Base-by-base conservation (phyloP, 2,329 filamentous ascomycete species). In the Claviceps sp. region DNA sequence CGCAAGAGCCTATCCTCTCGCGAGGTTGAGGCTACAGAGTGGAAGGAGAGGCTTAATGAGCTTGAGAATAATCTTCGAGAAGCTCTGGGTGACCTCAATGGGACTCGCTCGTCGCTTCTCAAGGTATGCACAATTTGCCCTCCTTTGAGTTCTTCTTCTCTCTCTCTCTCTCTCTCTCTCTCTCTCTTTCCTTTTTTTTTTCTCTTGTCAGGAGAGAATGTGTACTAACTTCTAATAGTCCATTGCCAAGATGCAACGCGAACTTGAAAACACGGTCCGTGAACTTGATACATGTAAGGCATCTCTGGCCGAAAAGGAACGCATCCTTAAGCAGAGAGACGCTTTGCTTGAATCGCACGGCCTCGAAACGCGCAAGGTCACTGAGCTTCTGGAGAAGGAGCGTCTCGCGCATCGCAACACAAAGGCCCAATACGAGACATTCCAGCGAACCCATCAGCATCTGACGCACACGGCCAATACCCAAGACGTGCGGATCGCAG, bases 371-470 rank as follows among this genome's bases (percentile, higher is more conserved):
- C 82, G 87, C 54, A 89, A 89, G 60, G 73, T 97, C 11, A 82
- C 83, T 1, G 91, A 97, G 57, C 76, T 95, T 50, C 81, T 97
- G 14, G 91, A 97, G 49, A 94, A 94, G 61, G 93, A 98, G 68
- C 82, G 89, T 14, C 79, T 87, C 57, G 80, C 80, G 22, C 88
- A 94, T 59, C 85, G 88, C 56, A 86, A 88, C 60, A 93, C 95
- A 53, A 89, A 89, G 64, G 80, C 87, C 55, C 83, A 90, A 53
- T 94, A 88, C 59, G 93, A 98, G 60, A 87, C 86, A 39, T 85
- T 88, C 60, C 85, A 95, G 59, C 89, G 88, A 62, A 89, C 86
- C 2, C 86, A 95, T 53, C 85, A 90, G 54, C 88, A 93, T 57
- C 86, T 93, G 11, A 83, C 84, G n/a, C 82, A 88, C 36, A 93